A percentile compares a stretch with the other conserved stretches of the same genome.
These are phyloP conservation scores for Kwoniella sp. DNA, from an alignment of 768 basidiomycete species.

Conservation along the genomic window DNA sequence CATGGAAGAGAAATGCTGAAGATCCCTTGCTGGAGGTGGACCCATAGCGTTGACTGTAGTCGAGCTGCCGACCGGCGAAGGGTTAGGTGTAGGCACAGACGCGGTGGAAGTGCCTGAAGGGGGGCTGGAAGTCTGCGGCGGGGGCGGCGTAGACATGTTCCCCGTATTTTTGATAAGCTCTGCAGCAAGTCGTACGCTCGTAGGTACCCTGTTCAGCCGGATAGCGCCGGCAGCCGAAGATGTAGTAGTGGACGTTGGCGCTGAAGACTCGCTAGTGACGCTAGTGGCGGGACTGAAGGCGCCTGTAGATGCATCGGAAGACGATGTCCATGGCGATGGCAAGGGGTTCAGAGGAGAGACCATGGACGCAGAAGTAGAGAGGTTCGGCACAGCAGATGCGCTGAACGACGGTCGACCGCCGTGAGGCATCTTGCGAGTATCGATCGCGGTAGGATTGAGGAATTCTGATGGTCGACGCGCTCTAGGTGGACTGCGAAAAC, in stretches of 20 bases:
- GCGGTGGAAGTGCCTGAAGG: conserved; percentile 25
- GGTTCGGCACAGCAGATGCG: conserved; percentile 24
- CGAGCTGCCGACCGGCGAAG: conserved; percentile 24
- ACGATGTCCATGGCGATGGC: conserved; percentile 50
- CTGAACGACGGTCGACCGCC: conserved; percentile 16
- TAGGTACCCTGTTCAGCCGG: conserved; percentile 59
- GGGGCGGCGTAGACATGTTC: conserved; percentile 21
- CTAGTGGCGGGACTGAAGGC: conserved; percentile 36
- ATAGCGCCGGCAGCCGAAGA: conserved; percentile 46
- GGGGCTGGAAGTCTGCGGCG: conserved; percentile 10
- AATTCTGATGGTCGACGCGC: conserved; percentile 46
- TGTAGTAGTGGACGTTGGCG: conserved; percentile 26
- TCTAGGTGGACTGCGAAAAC: conserved; percentile 37
- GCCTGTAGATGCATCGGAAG: conserved; percentile 20
- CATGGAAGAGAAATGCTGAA: conserved; percentile 23
- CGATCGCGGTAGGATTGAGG: conserved; percentile 38
- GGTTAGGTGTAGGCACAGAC: conserved; percentile 38
- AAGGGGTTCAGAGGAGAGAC: conserved; percentile 54
- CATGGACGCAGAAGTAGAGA: conserved; percentile 52
- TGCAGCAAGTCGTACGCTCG: conserved; percentile 58
- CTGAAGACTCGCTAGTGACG: conserved; percentile 31
- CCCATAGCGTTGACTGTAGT: background rate
- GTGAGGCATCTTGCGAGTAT: conserved; percentile 35
- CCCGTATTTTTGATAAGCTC: conserved; percentile 54
- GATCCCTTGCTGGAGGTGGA: conserved; percentile 9